Conservation (phyloP, 805 yeast species). For the Saccharomycopsis sp. region DNA sequence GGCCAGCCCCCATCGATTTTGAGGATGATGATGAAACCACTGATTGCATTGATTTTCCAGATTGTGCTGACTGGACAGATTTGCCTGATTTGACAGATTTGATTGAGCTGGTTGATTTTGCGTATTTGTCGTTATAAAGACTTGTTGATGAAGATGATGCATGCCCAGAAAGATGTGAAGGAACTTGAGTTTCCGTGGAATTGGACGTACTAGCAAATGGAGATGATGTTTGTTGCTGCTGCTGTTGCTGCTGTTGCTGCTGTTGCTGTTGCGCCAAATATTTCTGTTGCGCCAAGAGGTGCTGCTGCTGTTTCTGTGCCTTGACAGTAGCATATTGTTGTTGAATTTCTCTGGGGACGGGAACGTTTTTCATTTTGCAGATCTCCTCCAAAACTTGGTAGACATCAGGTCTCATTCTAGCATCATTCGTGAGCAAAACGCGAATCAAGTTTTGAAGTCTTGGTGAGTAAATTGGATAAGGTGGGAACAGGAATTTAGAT, state of each 20-base stretch:
- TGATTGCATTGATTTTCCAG: conserved; percentile 8
- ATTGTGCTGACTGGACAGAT: conserved; percentile 10
- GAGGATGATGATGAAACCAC: conserved; percentile 6
- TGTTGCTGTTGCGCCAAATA: not conserved
- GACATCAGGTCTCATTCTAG: conserved; percentile 74
- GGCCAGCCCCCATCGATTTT: too few relatives aligned
- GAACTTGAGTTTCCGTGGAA: too few relatives aligned
- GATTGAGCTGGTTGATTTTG: conserved; percentile 12
- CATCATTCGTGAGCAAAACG: conserved; percentile 76
- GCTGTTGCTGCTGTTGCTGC: conserved; percentile 4
- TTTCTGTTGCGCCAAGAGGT: conserved; percentile 2
- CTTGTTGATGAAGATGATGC: conserved; percentile 1
- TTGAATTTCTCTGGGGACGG: conserved; percentile 32
- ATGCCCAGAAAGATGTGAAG: conserved; percentile 5
- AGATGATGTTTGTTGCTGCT: not conserved
- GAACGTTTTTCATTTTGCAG: conserved; percentile 48
- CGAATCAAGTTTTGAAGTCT: conserved; percentile 67
- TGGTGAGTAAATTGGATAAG: conserved; percentile 57
- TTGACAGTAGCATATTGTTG: conserved; percentile 20
- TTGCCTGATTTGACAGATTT: conserved; percentile 17
- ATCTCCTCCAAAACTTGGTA: conserved; percentile 66
- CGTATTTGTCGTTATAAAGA: conserved; percentile 7
- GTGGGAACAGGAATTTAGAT: conserved; percentile 72
- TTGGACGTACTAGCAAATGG: not conserved
- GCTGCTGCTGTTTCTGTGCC: conserved; percentile 10